Evolutionary conservation across 768 basidiomycete species (phyloP).

Genomic region (Mycena pura): DNA sequence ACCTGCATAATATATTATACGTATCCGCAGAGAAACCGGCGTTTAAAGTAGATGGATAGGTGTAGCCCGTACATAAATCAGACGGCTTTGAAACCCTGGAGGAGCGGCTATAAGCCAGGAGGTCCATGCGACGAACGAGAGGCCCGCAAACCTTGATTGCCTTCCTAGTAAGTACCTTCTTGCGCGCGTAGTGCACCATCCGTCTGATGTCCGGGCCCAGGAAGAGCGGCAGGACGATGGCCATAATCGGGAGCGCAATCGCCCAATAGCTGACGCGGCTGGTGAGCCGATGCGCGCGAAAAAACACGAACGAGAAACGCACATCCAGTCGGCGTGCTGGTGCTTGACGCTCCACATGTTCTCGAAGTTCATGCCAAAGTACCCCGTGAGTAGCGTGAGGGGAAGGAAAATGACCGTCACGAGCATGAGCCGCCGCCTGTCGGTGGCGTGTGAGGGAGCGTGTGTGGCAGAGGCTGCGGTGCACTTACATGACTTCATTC

Average conservation of each 20-base stretch:
- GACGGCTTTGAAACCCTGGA: too few relatives aligned
- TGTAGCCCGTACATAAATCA: too few relatives aligned
- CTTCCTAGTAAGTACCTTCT: slow-evolving; percentile 36
- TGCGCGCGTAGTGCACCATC: slow-evolving; percentile 51
- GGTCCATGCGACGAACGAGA: too few relatives aligned
- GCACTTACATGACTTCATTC: slow-evolving; percentile 55
- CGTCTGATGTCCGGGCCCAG: slow-evolving; percentile 54
- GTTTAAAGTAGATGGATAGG: too few relatives aligned
- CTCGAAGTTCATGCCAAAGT: slow-evolving; percentile 65
- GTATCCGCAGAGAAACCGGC: too few relatives aligned
- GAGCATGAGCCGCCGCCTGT: slow-evolving; percentile 62
- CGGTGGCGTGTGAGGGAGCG: slow-evolving; percentile 32
- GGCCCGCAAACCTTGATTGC: slow-evolving; percentile 17
- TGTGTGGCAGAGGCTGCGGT: slow-evolving; percentile 39
- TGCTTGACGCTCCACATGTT: slow-evolving; percentile 54
- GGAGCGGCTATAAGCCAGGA: too few relatives aligned
- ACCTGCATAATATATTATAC: too few relatives aligned
- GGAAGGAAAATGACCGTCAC: slow-evolving; percentile 76
- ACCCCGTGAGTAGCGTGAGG: slow-evolving; percentile 61
- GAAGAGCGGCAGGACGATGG: slow-evolving; percentile 57
- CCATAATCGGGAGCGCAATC: slow-evolving; percentile 65
- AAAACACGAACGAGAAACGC: slow-evolving; percentile 26
- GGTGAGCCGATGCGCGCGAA: neutral
- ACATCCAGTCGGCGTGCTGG: slow-evolving; percentile 50
- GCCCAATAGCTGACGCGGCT: slow-evolving; percentile 61